Evolutionary conservation across 208 protist species (phyloP).

Genomic region (Trypanosomatidae sp.): DNA sequence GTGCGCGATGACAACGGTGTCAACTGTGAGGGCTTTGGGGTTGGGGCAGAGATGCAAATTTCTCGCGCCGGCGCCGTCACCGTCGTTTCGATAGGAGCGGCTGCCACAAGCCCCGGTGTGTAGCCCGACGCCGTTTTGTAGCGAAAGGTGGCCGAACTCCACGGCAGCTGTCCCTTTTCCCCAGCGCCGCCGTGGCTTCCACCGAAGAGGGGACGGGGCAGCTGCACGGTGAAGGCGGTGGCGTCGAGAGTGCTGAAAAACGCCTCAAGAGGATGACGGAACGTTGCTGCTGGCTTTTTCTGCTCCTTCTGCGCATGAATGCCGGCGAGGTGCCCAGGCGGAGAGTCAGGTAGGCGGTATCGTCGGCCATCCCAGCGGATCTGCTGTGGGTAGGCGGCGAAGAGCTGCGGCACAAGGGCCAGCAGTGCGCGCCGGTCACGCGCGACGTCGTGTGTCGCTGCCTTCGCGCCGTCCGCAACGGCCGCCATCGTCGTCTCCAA

Average conservation of each 20-base stretch:
- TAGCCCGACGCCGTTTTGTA: neutral
- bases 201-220: slow-evolving; percentile 12
- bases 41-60: neutral
- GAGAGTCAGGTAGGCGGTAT: slow-evolving; percentile 33
- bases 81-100: neutral
- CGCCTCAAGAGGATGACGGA: slow-evolving; percentile 46
- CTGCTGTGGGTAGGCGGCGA: slow-evolving; percentile 24
- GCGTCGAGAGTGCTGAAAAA: slow-evolving; percentile 32
- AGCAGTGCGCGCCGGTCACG: slow-evolving; percentile 5
- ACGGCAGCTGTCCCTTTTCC: neutral
- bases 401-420: slow-evolving; percentile 22
- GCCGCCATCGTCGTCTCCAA: neutral
- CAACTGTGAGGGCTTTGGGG: too few species aligned
- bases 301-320: neutral
- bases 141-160: neutral
- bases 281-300: neutral
- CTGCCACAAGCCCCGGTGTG: slow-evolving; percentile 4
- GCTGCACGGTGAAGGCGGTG: slow-evolving; percentile 7
- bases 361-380: slow-evolving; percentile 33
- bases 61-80: neutral
- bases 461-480: neutral
- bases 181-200: neutral
- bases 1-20: neutral
- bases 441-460: too few species aligned
- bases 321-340: neutral